phyloP scores from a whole-genome alignment of 805 yeast genomes.

The Blastobotrys terrestris region DNA sequence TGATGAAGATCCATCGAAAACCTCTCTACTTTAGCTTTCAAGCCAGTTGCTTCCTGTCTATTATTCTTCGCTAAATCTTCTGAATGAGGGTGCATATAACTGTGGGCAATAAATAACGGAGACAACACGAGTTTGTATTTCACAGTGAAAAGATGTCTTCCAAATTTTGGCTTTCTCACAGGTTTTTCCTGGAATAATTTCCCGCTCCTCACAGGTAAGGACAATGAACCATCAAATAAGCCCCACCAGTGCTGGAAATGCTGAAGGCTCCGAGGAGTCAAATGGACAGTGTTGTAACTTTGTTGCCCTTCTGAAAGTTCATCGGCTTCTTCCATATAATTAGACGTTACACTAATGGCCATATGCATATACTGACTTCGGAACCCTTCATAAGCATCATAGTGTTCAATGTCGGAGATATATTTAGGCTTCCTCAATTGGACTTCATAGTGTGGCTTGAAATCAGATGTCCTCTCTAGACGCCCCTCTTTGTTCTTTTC shows the following conservation, averaged over 20 bases:
- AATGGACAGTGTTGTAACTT: slow-evolving; percentile 65
- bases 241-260: slow-evolving; percentile 84
- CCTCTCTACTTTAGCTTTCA: slow-evolving; percentile 53
- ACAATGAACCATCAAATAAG: slow-evolving; percentile 69
- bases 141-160: slow-evolving; percentile 66
- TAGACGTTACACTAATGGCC: slow-evolving; percentile 43
- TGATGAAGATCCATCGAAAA: slow-evolving; percentile 66
- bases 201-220: slow-evolving; percentile 77
- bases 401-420: slow-evolving; percentile 41
- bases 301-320: slow-evolving; percentile 7
- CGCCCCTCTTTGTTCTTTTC: slow-evolving; percentile 50
- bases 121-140: slow-evolving; percentile 69
- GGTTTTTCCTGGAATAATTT: slow-evolving; percentile 41
- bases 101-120: slow-evolving; percentile 71
- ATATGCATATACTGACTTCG: slow-evolving; percentile 78
- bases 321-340: slow-evolving; percentile 1
- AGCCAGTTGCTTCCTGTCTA: slow-evolving; percentile 50
- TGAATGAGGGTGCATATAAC: slow-evolving; percentile 47
- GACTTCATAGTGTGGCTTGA: slow-evolving; percentile 60
- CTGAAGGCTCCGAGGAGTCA: slow-evolving; percentile 60
- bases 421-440: slow-evolving; percentile 51
- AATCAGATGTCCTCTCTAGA: slow-evolving; percentile 41
- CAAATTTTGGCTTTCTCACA: slow-evolving; percentile 48
- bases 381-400: slow-evolving; percentile 78
- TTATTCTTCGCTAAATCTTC: slow-evolving; percentile 37